Base-by-base conservation (phyloP, 805 yeast species). In the Brettanomyces nanus region DNA sequence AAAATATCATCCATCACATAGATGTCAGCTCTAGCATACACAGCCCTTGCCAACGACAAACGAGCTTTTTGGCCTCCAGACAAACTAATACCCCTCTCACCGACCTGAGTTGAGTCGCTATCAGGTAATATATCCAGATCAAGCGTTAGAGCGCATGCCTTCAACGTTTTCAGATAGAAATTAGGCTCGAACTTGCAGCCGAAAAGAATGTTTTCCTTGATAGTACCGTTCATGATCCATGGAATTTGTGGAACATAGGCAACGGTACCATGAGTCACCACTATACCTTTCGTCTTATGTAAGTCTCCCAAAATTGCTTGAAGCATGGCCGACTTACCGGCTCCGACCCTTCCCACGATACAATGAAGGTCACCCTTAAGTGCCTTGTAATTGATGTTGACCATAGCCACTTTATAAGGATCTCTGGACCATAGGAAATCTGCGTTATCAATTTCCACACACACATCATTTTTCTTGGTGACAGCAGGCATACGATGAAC, bases 31-130 rank as follows among this genome's bases (percentile, higher is more conserved):
- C 97, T 72, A 10, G 95, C 75, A 56, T 92, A 92, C 7, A 92
- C 95, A 10, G 98, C 97, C 56, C 98, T 75, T 0, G 98, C 98
- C 37, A 92, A 71, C 1, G 95, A 80, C 27, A 92, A 70, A 58
- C 98, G 78, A 0, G 98, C 97, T 69, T 92, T 92, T 61, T 92
- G 98, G 32, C 98, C 98, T 36, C 98, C 98, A 30, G 95, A 85
- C 35, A 92, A 68, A 11, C 97, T 85, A 36, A 92, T 89, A 46
- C 98, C 98, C 58, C 90, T 86, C 63, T 92, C 98, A 45, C 98
- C 98, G 41, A 92, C 97, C 49, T 84, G 76, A 5, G 98, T 92
- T 36, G 69, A 69, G 57, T 92, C 97, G 38, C 96, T 95, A 53
- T 85, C 84, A 2, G 95, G 86, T 42, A 92, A 69, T 22, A 80